Percentiles rank a stretch among this genome's conserved stretches.
phyloP scores from a whole-genome alignment of 495 filamentous ascomycete species.

The Penicillium cataractarum region DNA sequence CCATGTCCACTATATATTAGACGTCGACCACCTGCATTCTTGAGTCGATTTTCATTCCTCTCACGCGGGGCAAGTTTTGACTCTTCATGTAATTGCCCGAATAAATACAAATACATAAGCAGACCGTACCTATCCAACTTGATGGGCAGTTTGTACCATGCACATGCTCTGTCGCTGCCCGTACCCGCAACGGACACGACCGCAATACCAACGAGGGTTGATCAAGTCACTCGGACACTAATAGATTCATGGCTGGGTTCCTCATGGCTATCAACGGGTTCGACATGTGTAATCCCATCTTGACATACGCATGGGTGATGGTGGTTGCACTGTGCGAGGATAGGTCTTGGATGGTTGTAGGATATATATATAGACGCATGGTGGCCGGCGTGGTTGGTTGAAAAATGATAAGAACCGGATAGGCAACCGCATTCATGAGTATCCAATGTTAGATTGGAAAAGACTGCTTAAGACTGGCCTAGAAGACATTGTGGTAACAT shows the following conservation, averaged over 20 bases:
- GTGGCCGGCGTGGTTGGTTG: neutral
- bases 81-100: neutral
- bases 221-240: neutral
- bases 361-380: neutral
- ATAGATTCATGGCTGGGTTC: neutral
- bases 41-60: too few relatives aligned
- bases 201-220: neutral
- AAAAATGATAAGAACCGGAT: neutral
- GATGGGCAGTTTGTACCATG: neutral
- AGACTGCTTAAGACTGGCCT: too few relatives aligned
- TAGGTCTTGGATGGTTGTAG: neutral
- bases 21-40: neutral
- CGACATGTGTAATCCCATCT: neutral
- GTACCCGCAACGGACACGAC: neutral
- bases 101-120: neutral
- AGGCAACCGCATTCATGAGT: too few relatives aligned
- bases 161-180: neutral
- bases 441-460: too few relatives aligned
- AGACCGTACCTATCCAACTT: neutral
- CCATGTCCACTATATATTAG: neutral
- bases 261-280: neutral
- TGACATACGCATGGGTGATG: neutral
- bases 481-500: too few relatives aligned
- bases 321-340: neutral
- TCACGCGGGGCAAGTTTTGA: neutral